These are phyloP conservation scores for Trichoderma koningii DNA, from an alignment of 2,329 filamentous ascomycete genomes.

Conservation along the genomic window DNA sequence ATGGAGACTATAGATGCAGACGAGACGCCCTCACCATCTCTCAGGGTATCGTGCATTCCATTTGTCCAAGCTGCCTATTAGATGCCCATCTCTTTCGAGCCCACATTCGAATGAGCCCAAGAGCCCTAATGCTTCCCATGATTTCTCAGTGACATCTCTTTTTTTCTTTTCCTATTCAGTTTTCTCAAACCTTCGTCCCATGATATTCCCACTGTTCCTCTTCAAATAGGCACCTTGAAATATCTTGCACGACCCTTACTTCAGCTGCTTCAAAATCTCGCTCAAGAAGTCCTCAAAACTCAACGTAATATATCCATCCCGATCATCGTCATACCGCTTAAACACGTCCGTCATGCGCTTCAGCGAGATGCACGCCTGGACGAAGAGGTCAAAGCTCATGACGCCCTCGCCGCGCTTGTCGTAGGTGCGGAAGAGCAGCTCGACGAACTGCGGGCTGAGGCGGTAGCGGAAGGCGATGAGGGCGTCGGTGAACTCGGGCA, in stretches of 20 bases:
- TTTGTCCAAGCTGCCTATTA: not conserved
- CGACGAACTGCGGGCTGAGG: conserved; percentile 79
- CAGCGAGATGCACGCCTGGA: conserved; percentile 93
- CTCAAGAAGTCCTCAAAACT: conserved; percentile 81
- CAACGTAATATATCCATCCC: conserved; percentile 86
- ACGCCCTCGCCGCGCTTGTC: conserved; percentile 72
- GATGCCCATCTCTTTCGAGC: not conserved
- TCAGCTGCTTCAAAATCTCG: conserved; percentile 64
- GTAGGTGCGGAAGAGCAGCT: conserved; percentile 83
- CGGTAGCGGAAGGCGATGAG: conserved; percentile 92
- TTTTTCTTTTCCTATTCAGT: not conserved
- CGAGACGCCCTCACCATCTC: conserved; percentile 20
- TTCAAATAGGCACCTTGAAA: no score
- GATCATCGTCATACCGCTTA: conserved; percentile 97
- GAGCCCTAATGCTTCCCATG: no score
- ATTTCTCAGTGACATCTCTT: no score
- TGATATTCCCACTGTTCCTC: not conserved
- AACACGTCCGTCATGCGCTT: conserved; percentile 99
- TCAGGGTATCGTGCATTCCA: conserved; percentile 28
- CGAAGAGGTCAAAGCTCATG: conserved; percentile 94
- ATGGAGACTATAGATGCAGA: conserved; percentile 2
- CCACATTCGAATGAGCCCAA: not conserved
- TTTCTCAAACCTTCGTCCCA: not conserved
- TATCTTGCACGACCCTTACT: conserved; percentile 29
- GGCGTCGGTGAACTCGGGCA: conserved; percentile 85